Evolutionary conservation across 257 asterid genomes (phyloP), one percentile per base, ranked within the genome.

Genomic region (Paulownia fortunei): DNA sequence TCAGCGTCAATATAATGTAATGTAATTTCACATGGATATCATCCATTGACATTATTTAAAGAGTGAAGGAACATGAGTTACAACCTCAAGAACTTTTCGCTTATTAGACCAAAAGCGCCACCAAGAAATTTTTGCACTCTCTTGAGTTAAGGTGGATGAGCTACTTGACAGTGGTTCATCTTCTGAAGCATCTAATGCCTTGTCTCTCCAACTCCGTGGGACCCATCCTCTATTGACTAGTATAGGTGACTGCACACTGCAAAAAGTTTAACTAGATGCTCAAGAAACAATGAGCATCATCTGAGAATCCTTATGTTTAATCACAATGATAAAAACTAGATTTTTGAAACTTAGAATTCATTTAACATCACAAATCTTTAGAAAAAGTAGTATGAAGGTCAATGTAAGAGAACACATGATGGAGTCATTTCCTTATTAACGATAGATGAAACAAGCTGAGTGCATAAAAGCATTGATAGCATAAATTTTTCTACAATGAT

Each of bases 191-290:
- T 78, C 80, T 51, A 84, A 66, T 49, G 88, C 87, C 85, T 86
- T 85, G 83, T 96, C 96, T 80, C 98, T 90, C 99, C 98, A 96
- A 77, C 92, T 85, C 68, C 97, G 93, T 0, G 98, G 99, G 30
- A 96, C 98, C 99, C 98, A 96, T 77, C 99, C 99, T 89, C 99
- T 90, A 76, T 96, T 96, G 70, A 96, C 98, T 55, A 96, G 87
- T 76, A 96, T 79, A 54, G 97, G 96, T 26, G 86, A 68, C 82
- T 78, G 93, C 73, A 85, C 54, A 39, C 98, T 95, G 95, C 86
- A 86, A 83, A 77, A 79, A 75, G 62, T 46, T 77, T 21, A 64
- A 78, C 64, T 67, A 54, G 69, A 74, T 49, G 73, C 79, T 73
- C 74, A 78, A 78, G 55, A 77, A 78, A 73, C 44, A 51, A 61